Conservation (phyloP, 1,139 yeast species). For the Diutina mesorugosa region DNA sequence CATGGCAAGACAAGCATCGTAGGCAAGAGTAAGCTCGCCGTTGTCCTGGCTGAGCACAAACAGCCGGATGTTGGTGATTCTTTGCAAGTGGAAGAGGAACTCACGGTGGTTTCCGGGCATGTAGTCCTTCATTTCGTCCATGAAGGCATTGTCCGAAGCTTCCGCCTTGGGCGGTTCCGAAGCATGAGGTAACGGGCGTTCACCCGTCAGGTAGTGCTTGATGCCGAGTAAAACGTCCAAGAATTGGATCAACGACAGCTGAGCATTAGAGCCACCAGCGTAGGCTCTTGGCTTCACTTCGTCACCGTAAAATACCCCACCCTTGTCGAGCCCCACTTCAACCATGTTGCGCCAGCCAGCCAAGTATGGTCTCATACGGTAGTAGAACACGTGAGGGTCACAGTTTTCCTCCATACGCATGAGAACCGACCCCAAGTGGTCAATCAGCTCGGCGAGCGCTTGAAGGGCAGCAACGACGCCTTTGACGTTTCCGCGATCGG, state of each 20-base stretch:
- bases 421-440: constrained; percentile 58
- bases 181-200: constrained; percentile 19
- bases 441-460: constrained; percentile 62
- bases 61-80: constrained; percentile 47
- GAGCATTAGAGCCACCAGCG: constrained; percentile 93
- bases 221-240: constrained; percentile 67
- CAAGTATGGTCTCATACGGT: constrained; percentile 72
- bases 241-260: constrained; percentile 78
- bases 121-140: constrained; percentile 73
- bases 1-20: constrained; percentile 88
- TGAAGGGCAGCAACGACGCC: constrained; percentile 38
- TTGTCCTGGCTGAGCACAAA: constrained; percentile 35
- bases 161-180: constrained; percentile 7
- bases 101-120: constrained; percentile 84
- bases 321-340: constrained; percentile 63
- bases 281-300: constrained; percentile 45
- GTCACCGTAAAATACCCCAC: constrained; percentile 66
- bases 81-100: constrained; percentile 48
- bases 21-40: constrained; percentile 55
- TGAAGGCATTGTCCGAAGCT: constrained; percentile 38
- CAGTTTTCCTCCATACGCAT: constrained; percentile 89
- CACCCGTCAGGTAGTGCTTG: constrained; percentile 70
- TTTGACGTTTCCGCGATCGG: constrained; percentile 17
- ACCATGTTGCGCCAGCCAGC: constrained; percentile 96
- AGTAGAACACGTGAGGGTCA: constrained; percentile 86